Evolutionary conservation across 116 monocot species (phyloP), one percentile per base, ranked within the genome.

Genomic region (Zostera marina): DNA sequence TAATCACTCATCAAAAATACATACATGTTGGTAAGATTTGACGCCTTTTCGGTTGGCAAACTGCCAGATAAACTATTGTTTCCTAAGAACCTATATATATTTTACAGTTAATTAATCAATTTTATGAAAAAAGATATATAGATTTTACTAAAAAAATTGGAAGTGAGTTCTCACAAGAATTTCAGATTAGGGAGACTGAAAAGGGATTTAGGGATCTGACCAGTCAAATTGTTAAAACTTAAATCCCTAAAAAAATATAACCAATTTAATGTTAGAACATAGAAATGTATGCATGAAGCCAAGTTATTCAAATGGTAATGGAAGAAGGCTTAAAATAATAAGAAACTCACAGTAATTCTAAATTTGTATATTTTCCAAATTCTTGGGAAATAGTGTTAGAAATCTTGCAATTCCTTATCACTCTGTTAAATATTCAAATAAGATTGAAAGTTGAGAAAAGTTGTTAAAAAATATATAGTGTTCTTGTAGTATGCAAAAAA

Each of bases 1-100:
- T n/a, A n/a, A n/a, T n/a, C n/a, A n/a, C n/a, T n/a, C n/a, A 41
- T 9, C 15, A 59, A 42, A 59, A 11, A 26, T 26, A 32, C 3
- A 15, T 84, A 89, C 89, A 89, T 53, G 56, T 63, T 84, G 0
- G 26, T 2, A 43, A 89, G 78, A 22, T 67, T 61, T 44, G 41
- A 12, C 44, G 74, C 71, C 63, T 76, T 89, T 42, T 57, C 41
- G 41, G 54, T 22, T 9, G 84, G 90, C 54, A 90, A 74, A 42
- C 25, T 67, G 10, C 79, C 84, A 22, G 63, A 53, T 62, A 90
- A 42, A 53, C 81, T 81, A 63, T 90, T 90, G 66, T 90, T 84
- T 25, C 90, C 90, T 11, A 90, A 76, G 58, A 81, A 84, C 76
- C 90, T 90, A 15, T 5, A 26, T 26, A 26, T 26, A 26, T 26